Conservation (phyloP, 768 basidiomycete genomes). For the Mycena metata region DNA sequence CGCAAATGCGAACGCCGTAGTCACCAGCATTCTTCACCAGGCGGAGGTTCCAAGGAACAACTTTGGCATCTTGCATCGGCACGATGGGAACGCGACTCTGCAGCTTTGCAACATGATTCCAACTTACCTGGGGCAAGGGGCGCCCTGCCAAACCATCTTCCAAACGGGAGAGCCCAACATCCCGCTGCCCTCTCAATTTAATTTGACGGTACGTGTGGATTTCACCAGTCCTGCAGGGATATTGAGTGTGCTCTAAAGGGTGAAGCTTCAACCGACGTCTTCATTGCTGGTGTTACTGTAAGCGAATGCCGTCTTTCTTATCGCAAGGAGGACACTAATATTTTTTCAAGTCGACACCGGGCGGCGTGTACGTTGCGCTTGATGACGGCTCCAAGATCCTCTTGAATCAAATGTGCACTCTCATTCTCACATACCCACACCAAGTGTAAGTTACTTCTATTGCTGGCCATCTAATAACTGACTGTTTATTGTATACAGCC, state of each 20-base stretch:
- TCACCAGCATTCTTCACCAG: constrained; percentile 41
- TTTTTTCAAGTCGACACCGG: constrained; percentile 9
- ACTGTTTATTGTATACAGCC: constrained; percentile 19
- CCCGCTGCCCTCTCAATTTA: constrained; percentile 6
- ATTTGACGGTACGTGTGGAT: constrained; percentile 21
- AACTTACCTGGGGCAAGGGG: constrained; percentile 4
- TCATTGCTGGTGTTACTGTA: constrained; percentile 15
- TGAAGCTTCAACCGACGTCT: constrained; percentile 7
- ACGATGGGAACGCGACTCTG: constrained; percentile 41
- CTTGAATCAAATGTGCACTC: constrained; percentile 44
- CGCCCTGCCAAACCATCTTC: constrained; percentile 23
- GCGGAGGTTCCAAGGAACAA: constrained; percentile 43
- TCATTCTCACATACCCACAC: constrained; percentile 44
- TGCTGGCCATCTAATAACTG: too few relatives aligned
- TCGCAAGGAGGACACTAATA: background rate
- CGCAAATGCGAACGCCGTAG: constrained; percentile 38
- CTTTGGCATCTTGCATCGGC: constrained; percentile 42
- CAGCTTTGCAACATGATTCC: constrained; percentile 48
- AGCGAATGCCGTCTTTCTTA: background rate
- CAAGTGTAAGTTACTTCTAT: constrained; percentile 37
- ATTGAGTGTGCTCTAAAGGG: background rate
- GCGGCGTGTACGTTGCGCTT: constrained; percentile 24
- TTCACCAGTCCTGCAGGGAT: background rate
- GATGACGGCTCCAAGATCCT: constrained; percentile 24
- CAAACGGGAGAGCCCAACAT: constrained; percentile 24